These are phyloP conservation scores for Dictyostelium capitatum DNA, from an alignment of 78 protist species.

Conservation along the genomic window DNA sequence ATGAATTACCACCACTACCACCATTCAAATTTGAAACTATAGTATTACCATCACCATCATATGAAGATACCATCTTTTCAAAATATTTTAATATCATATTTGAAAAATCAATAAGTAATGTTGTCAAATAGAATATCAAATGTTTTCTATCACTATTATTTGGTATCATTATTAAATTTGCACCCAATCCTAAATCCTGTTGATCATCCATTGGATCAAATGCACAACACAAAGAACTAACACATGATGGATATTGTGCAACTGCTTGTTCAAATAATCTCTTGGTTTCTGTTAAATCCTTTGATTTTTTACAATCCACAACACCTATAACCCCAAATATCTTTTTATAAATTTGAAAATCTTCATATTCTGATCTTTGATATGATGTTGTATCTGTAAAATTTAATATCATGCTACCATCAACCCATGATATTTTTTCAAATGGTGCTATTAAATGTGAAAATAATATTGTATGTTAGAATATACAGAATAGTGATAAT, in stretches of 20 bases:
- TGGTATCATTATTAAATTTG: slow-evolving; percentile 72
- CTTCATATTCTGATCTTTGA: slow-evolving; percentile 51
- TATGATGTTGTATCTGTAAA: background rate
- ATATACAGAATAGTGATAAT: background rate
- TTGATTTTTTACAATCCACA: slow-evolving; percentile 56
- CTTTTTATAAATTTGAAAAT: slow-evolving; percentile 19
- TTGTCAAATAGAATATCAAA: slow-evolving; percentile 47
- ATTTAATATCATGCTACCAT: slow-evolving; percentile 73
- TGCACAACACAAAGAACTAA: slow-evolving; percentile 63
- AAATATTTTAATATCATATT: slow-evolving; percentile 27
- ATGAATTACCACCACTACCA: background rate
- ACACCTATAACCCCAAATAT: slow-evolving; percentile 77
- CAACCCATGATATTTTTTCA: slow-evolving; percentile 77
- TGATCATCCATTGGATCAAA: slow-evolving; percentile 81
- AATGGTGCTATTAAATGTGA: slow-evolving; percentile 62
- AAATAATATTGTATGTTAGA: too few relatives aligned
- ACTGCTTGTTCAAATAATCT: slow-evolving; percentile 46
- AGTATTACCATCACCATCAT: background rate
- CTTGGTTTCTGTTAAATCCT: slow-evolving; percentile 52
- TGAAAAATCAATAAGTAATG: slow-evolving; percentile 57
- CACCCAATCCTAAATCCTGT: slow-evolving; percentile 52
- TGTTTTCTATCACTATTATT: slow-evolving; percentile 66
- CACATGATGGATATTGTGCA: slow-evolving; percentile 28
- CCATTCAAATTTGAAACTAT: background rate
- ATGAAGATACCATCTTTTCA: slow-evolving; percentile 48